phyloP scores from a whole-genome alignment of 345 rosid species.

The Geranium brycei region DNA sequence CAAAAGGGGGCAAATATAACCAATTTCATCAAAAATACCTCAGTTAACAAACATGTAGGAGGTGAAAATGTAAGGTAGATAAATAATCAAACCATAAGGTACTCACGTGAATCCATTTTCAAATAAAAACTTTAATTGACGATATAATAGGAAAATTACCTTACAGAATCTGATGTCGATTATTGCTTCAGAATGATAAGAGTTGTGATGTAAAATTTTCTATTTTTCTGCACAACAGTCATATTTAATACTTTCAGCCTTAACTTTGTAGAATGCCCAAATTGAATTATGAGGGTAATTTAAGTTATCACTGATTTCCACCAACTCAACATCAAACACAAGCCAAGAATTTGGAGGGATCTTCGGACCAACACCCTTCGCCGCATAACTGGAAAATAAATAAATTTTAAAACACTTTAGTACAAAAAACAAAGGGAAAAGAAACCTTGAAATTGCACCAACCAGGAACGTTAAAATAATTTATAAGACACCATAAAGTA shows the following conservation, averaged over 20 bases:
- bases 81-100: constrained; percentile 2
- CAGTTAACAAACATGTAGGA: background rate
- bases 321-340: constrained; percentile 55
- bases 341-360: constrained; percentile 72
- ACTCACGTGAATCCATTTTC: constrained; percentile 93
- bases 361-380: constrained; percentile 25
- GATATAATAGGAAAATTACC: constrained; percentile 12
- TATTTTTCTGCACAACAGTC: constrained; percentile 51
- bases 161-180: constrained; percentile 84
- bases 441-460: no score
- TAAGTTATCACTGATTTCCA: constrained; percentile 25
- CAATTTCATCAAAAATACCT: no score
- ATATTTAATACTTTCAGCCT: constrained; percentile 9
- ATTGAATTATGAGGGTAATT: background rate
- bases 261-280: constrained; percentile 7
- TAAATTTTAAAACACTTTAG: background rate
- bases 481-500: background rate
- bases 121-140: background rate
- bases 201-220: constrained; percentile 75
- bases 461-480: no score
- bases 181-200: constrained; percentile 97
- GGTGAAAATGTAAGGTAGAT: background rate
- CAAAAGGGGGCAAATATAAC: no score
- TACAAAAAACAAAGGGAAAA: background rate
- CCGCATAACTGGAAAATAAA: constrained; percentile 34